Conservation (phyloP, 306 rosid genomes). For the Quercus suber region DNA sequence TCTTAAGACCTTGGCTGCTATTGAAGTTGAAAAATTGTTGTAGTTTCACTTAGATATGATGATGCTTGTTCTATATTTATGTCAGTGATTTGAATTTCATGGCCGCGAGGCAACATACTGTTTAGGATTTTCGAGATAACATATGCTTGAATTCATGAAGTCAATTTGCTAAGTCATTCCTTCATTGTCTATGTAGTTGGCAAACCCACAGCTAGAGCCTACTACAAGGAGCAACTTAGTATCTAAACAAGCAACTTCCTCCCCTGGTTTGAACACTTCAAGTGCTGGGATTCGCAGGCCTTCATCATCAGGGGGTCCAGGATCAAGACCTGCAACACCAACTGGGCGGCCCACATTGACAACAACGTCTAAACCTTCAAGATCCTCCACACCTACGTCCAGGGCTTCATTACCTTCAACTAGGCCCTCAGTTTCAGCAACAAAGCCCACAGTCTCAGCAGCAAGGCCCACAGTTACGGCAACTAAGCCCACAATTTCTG, state of each 20-base stretch:
- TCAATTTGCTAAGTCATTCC: slow-evolving; percentile 26
- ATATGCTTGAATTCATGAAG: slow-evolving; percentile 12
- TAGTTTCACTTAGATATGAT: not conserved
- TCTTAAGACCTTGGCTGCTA: not conserved
- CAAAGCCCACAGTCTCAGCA: slow-evolving; percentile 47
- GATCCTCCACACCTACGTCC: slow-evolving; percentile 90
- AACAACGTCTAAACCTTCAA: slow-evolving; percentile 59
- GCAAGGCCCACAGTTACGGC: slow-evolving; percentile 44
- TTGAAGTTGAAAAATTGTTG: not conserved
- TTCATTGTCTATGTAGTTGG: slow-evolving; percentile 58
- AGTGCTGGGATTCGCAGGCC: slow-evolving; percentile 70
- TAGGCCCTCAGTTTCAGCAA: slow-evolving; percentile 47
- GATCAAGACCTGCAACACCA: slow-evolving; percentile 87
- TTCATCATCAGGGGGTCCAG: slow-evolving; percentile 86
- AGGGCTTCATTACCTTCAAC: slow-evolving; percentile 57
- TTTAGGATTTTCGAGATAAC: not conserved
- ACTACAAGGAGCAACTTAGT: slow-evolving; percentile 51
- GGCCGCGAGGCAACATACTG: not conserved
- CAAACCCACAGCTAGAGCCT: slow-evolving; percentile 70
- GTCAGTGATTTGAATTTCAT: slow-evolving; percentile 1
- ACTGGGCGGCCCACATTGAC: slow-evolving; percentile 67
- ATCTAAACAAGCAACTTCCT: slow-evolving; percentile 62
- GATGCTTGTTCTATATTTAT: not conserved
- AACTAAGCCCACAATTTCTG: slow-evolving; percentile 36
- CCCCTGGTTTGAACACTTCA: slow-evolving; percentile 74